These are phyloP conservation scores for Apophysomyces elegans DNA, from an alignment of 371 early-diverging fungal species.

Conservation along the genomic window DNA sequence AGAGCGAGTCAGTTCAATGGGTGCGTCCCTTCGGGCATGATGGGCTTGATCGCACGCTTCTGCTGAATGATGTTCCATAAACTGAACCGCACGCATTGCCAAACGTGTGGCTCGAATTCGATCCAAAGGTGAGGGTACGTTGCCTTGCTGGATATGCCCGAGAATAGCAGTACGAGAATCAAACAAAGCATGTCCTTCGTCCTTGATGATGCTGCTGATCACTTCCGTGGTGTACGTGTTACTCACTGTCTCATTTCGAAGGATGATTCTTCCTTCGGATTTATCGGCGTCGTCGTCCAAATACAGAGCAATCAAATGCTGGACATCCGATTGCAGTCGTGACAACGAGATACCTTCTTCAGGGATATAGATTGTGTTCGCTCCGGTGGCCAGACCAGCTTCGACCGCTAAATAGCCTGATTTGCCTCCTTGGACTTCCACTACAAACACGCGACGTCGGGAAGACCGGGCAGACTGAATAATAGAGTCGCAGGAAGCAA, in stretches of 20 bases:
- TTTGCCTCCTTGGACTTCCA: slow-evolving; percentile 98
- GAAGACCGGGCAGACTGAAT: slow-evolving; percentile 90
- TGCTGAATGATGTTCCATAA: slow-evolving; percentile 54
- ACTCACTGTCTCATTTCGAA: slow-evolving; percentile 82
- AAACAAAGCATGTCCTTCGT: slow-evolving; percentile 91
- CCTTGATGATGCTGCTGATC: slow-evolving; percentile 86
- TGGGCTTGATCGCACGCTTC: slow-evolving; percentile 32
- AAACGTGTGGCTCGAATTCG: slow-evolving; percentile 91
- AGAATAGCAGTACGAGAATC: slow-evolving; percentile 93
- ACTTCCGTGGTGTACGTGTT: slow-evolving; percentile 93
- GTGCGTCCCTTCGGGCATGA: slow-evolving; percentile 27
- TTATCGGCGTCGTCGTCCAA: slow-evolving; percentile 66
- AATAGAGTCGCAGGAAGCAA: slow-evolving; percentile 92
- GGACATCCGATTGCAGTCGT: slow-evolving; percentile 82
- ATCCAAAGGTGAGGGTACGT: slow-evolving; percentile 95
- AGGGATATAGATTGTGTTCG: slow-evolving; percentile 95
- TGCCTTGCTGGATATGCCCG: slow-evolving; percentile 98
- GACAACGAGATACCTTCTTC: slow-evolving; percentile 89
- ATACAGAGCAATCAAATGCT: slow-evolving; percentile 80
- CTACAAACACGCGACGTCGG: slow-evolving; percentile 95
- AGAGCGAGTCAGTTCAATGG: slow-evolving; percentile 64
- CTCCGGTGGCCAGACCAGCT: slow-evolving; percentile 92
- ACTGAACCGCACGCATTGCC: slow-evolving; percentile 75
- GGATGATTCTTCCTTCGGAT: slow-evolving; percentile 51
- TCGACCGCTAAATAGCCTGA: slow-evolving; percentile 96